Percentiles rank a stretch among this genome's conserved stretches.
These are phyloP conservation scores for Russula sp. DNA, from an alignment of 768 basidiomycete genomes.

Conservation along the genomic window DNA sequence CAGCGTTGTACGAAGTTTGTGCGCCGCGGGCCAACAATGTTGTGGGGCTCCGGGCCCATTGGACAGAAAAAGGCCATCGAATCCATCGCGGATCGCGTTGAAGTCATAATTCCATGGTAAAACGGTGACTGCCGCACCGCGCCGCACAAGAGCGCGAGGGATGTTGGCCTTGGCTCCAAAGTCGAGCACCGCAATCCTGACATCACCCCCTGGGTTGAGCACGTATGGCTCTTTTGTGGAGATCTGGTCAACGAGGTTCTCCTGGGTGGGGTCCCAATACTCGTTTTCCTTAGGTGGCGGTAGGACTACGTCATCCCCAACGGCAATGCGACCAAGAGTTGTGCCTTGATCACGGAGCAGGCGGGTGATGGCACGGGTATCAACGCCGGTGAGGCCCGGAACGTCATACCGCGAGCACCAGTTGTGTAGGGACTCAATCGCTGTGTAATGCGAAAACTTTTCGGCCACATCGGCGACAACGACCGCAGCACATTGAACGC, in stretches of 20 bases:
- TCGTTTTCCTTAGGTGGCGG: conserved; percentile 56
- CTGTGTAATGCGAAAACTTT: conserved; percentile 89
- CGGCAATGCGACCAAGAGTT: conserved; percentile 83
- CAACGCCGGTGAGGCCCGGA: conserved; percentile 93
- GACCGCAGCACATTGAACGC: conserved; percentile 87
- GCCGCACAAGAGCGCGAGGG: conserved; percentile 81
- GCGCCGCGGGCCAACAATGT: conserved; percentile 79
- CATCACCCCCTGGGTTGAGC: conserved; percentile 79
- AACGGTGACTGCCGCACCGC: conserved; percentile 89
- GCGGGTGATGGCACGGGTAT: conserved; percentile 92
- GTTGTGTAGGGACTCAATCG: conserved; percentile 84
- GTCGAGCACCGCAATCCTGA: conserved; percentile 93
- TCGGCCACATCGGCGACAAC: conserved; percentile 94
- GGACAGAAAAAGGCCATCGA: conserved; percentile 90
- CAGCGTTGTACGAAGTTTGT: conserved; percentile 74
- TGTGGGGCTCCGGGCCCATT: conserved; percentile 96
- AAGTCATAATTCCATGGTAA: conserved; percentile 98
- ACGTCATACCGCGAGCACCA: conserved; percentile 91
- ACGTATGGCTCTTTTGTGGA: conserved; percentile 81
- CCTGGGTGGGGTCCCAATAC: conserved; percentile 88
- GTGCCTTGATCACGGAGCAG: conserved; percentile 95
- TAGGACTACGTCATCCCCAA: conserved; percentile 63
- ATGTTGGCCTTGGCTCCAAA: conserved; percentile 99
- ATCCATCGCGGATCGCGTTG: conserved; percentile 82
- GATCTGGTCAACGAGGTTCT: conserved; percentile 91